A percentile compares a stretch with the other conserved stretches of the same genome.
Conservation (phyloP, 23 red algal species). For the Cyanidiococcus yangmingshanensis region DNA sequence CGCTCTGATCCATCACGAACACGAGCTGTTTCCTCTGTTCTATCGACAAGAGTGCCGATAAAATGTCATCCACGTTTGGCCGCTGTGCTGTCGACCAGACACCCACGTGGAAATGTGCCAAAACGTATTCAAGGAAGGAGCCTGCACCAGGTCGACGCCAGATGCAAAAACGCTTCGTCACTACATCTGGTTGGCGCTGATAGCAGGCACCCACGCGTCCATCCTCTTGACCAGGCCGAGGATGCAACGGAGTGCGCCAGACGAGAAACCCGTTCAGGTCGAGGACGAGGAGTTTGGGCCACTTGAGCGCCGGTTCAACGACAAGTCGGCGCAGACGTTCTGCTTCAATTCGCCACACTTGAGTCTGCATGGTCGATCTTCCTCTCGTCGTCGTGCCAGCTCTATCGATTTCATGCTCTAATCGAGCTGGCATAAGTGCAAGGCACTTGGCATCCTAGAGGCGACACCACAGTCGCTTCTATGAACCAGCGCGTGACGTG, state of each 20-base stretch:
- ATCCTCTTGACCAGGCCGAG: neutral
- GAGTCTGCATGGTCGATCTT: neutral
- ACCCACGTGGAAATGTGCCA: slow-evolving; percentile 5
- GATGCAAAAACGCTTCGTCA: slow-evolving; percentile 9
- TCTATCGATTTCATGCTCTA: no score
- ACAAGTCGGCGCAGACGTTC: slow-evolving; percentile 6
- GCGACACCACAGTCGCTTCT: no score
- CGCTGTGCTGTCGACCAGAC: slow-evolving; percentile 8
- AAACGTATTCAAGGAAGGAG: neutral
- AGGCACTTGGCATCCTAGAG: no score
- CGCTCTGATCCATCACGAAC: slow-evolving; percentile 7
- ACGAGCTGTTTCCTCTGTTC: neutral
- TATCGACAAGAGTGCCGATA: neutral
- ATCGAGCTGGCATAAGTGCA: no score
- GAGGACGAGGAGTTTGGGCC: slow-evolving; percentile 10
- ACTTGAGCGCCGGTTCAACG: neutral
- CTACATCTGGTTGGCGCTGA: neutral
- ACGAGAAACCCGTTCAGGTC: slow-evolving; percentile 13
- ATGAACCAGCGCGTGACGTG: no score
- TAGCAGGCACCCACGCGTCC: neutral
- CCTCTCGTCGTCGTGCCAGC: neutral
- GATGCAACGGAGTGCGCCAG: neutral
- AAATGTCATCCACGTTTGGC: slow-evolving; percentile 12
- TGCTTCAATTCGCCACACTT: neutral
- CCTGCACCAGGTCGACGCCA: neutral